Conservation (phyloP, 805 yeast species). For the Myxozyma neglecta region DNA sequence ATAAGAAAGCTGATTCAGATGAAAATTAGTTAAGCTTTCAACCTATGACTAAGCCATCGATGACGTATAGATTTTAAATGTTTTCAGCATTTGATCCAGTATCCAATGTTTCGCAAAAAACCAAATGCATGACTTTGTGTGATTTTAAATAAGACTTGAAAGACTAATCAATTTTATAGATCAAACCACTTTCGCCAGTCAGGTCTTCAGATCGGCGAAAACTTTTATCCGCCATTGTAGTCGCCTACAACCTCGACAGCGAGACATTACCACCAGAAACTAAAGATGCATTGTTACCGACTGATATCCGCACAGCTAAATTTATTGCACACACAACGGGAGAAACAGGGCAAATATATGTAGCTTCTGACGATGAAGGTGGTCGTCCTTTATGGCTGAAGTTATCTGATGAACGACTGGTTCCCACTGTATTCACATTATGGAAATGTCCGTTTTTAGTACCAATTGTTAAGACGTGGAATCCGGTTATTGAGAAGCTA, state of each 20-base stretch:
- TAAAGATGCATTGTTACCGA: slow-evolving; percentile 49
- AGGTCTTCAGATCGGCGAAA: slow-evolving; percentile 78
- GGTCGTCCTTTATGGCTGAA: slow-evolving; percentile 70
- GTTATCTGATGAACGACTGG: slow-evolving; percentile 39
- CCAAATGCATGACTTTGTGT: slow-evolving; percentile 42
- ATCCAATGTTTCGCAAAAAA: slow-evolving; percentile 55
- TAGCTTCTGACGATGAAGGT: slow-evolving; percentile 55
- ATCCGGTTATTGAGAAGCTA: slow-evolving; percentile 68
- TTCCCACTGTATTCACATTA: slow-evolving; percentile 72
- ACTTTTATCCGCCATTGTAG: slow-evolving; percentile 48
- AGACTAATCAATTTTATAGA: slow-evolving; percentile 35
- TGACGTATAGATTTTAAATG: background rate
- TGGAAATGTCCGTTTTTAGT: slow-evolving; percentile 69
- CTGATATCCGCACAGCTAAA: slow-evolving; percentile 60
- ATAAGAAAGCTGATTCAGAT: too few species aligned
- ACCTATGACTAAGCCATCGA: background rate
- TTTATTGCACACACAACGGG: slow-evolving; percentile 51
- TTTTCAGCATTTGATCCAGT: background rate
- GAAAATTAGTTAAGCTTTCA: background rate
- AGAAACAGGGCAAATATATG: slow-evolving; percentile 62
- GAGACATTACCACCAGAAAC: slow-evolving; percentile 45
- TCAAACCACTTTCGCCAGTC: slow-evolving; percentile 75
- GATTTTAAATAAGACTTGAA: background rate
- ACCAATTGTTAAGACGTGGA: slow-evolving; percentile 71
- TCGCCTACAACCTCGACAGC: slow-evolving; percentile 43